Evolutionary conservation across 495 filamentous ascomycete genomes (phyloP), one percentile per base, ranked within the genome.

Genomic region (Bacidia gigantensis): DNA sequence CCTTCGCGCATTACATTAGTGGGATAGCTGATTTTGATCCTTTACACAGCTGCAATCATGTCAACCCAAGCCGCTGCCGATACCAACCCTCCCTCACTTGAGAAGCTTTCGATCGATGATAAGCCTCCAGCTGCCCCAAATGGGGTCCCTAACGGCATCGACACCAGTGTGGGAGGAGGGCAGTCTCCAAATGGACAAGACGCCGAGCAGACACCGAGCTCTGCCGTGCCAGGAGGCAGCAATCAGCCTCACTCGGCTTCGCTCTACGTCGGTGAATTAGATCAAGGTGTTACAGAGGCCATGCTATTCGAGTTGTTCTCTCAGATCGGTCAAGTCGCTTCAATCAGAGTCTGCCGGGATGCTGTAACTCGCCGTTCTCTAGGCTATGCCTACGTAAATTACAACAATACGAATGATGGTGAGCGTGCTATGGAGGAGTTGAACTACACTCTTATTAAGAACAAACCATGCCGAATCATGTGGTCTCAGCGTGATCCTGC

Each of bases 261-360:
- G 32, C 86, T 99, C 62, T 99, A 99, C 67, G 92, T 99, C 59
- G 92, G 92, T 67, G 92, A 99, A 73, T 87, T 99, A 58, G 92
- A 99, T 70, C 80, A 85, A 52, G 87, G 86, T 48, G 92, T 99
- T 65, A 99, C 92, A 51, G 92, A 99, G 79, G 92, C 92, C 58
- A 99, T 99, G 92, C 87, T 99, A 66, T 99, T 97, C 70, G 93
- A 99, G 80, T 86, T 99, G 26, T 99, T 99, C 80, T 97, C 92
- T 55, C 90, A 90, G 68, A 97, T 99, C 67, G 92, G 92, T 62
- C 89, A 94, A 66, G 92, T 99, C 63, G 92, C 92, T 58, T 99
- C 92, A 47, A 99, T 99, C 69, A 90, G 92, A 76, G 92, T 99
- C 67, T 99, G 92, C 80, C 92, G 92, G 69, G 92, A 99, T 64